These are phyloP conservation scores for Spencermartinsiella europaea DNA, from an alignment of 805 yeast species.

Conservation along the genomic window DNA sequence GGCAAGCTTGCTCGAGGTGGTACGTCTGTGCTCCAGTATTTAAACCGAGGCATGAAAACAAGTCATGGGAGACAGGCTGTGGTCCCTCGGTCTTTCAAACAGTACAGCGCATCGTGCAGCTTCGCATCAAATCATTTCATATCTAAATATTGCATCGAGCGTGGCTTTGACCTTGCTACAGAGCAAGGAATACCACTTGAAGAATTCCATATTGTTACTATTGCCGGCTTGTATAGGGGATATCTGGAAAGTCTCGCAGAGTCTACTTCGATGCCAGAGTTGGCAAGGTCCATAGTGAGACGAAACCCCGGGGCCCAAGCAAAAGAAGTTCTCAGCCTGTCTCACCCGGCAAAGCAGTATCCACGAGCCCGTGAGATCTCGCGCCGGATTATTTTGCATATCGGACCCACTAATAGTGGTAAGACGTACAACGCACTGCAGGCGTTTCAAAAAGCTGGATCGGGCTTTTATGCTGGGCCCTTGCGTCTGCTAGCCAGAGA, in stretches of 20 bases:
- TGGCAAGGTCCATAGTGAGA: not conserved
- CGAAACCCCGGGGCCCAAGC: too few species aligned
- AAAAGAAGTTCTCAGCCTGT: slow-evolving; percentile 45
- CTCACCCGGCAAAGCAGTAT: slow-evolving; percentile 70
- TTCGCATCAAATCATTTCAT: not conserved
- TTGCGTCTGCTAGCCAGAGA: slow-evolving; percentile 86
- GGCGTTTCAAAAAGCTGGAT: slow-evolving; percentile 54
- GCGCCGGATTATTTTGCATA: slow-evolving; percentile 81
- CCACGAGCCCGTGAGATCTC: slow-evolving; percentile 79
- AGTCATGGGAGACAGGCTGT: too few species aligned
- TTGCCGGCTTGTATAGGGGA: not conserved
- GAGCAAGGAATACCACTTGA: not conserved
- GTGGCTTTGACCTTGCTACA: not conserved
- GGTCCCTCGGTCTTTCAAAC: too few species aligned
- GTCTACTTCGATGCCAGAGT: too few species aligned
- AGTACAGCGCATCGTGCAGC: not conserved
- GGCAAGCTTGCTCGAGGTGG: too few species aligned
- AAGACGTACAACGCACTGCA: slow-evolving; percentile 82
- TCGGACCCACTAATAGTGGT: slow-evolving; percentile 97
- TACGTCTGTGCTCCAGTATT: too few species aligned
- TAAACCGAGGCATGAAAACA: too few species aligned
- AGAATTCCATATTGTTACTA: not conserved
- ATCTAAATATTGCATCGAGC: not conserved
- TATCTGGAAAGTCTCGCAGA: too few species aligned
- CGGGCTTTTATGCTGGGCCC: slow-evolving; percentile 95